Base-by-base conservation (phyloP, 164 flowering plant genomes). In the Houttuynia cordata region DNA sequence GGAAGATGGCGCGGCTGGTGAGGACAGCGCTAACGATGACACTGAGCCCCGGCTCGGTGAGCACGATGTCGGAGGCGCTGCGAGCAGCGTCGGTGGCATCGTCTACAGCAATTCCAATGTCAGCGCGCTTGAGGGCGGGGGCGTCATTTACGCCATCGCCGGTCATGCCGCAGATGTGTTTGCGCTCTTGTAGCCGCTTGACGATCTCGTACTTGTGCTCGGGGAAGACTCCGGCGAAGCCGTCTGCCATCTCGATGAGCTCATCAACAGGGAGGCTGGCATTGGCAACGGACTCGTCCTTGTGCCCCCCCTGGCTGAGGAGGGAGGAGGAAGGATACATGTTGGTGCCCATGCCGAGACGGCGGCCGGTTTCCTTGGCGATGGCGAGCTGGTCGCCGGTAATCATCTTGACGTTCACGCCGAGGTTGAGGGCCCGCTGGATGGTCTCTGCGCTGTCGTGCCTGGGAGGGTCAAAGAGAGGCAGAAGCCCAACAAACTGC, bases 131-230 rank as follows among this genome's bases (percentile, higher is more conserved):
- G 42, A 73, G 59, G 17, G 79, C 79, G 1, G 79, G 79, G 3
- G 79, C 79, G 39, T 76, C 79, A 40, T 76, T 76, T 52, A 76
- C 79, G 15, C 79, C 79, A 53, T 76, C 79, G 41, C 79, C 79
- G 40, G 79, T 76, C 79, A 76, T 76, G 14, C 79, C 79, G 42
- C 79, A 76, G 3, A 76, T 76, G 63, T 76, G 79, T 24, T 71
- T 71, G 61, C 70, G 71, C 52, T 73, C 77, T 30, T 76, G 79
- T 40, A 76, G 68, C 59, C 67, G 73, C 75, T 67, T 73, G 67
- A 76, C 79, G 24, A 76, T 76, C 65, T 76, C 79, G 57, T 73
- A 76, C 56, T 76, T 76, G 75, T 76, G 79, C 60, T 76, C 79
- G 20, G 76, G 76, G 59, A 73, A 73, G 60, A 73, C 76, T 2